Percentiles rank a stretch among this genome's conserved stretches.
Evolutionary conservation across 495 filamentous ascomycete genomes (phyloP).

Genomic region (Tuber calosporum): DNA sequence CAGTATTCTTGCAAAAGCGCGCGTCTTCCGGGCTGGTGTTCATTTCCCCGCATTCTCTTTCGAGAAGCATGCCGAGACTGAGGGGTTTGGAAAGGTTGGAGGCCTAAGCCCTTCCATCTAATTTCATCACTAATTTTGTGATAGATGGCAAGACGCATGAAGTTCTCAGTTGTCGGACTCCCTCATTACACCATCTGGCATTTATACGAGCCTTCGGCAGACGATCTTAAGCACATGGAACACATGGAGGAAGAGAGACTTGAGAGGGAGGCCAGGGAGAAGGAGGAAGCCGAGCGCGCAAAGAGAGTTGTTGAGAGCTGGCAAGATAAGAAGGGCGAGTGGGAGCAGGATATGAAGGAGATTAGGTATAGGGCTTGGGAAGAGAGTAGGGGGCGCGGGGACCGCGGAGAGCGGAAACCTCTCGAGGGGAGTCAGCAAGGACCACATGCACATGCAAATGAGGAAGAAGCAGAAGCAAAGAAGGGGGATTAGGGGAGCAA

Average conservation of each 20-base stretch:
- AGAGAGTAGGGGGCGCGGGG: conserved; percentile 43
- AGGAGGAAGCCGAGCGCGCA: conserved; percentile 48
- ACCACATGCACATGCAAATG: conserved; percentile 35
- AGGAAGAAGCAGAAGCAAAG: conserved; percentile 24
- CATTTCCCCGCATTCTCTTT: conserved; percentile 99
- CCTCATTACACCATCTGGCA: conserved; percentile 99
- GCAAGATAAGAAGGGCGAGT: conserved; percentile 59
- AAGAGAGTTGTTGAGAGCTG: conserved; percentile 53
- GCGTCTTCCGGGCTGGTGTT: conserved; percentile 85
- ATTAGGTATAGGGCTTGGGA: conserved; percentile 61
- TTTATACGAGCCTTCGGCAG: conserved; percentile 94
- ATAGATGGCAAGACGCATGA: conserved; percentile 94
- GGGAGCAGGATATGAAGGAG: conserved; percentile 73
- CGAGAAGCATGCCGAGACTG: conserved; percentile 96
- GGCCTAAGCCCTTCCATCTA: conserved; percentile 8
- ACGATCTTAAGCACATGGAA: conserved; percentile 96
- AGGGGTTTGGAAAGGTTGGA: conserved; percentile 93
- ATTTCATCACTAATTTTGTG: not conserved
- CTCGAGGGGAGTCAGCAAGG: conserved; percentile 31
- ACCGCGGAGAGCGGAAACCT: not conserved
- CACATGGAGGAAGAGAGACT: conserved; percentile 60
- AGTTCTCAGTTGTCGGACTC: conserved; percentile 90
- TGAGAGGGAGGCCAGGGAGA: conserved; percentile 54
- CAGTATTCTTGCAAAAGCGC: conserved; percentile 92
- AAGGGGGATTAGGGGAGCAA: conserved; percentile 18